These are phyloP conservation scores for Ustilago tritici DNA, from an alignment of 1,284 basidiomycete genomes.

Conservation along the genomic window DNA sequence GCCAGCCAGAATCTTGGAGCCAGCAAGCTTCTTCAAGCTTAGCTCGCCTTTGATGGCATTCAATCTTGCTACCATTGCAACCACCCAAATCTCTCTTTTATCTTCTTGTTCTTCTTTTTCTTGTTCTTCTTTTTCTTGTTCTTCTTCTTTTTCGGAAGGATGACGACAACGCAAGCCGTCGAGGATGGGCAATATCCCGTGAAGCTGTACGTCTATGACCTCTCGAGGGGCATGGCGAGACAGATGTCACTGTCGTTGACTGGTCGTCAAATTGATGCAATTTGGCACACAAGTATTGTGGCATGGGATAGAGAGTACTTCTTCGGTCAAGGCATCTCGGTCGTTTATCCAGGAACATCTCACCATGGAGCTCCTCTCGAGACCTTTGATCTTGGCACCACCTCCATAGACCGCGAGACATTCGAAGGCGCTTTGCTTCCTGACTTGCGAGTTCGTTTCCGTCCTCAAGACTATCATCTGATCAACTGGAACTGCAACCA, in stretches of 20 bases:
- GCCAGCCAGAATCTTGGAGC: neutral
- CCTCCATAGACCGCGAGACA: slow-evolving; percentile 82
- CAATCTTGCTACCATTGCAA: too few relatives aligned
- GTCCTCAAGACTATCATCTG: slow-evolving; percentile 82
- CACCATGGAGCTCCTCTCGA: slow-evolving; percentile 81
- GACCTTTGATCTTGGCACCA: slow-evolving; percentile 83
- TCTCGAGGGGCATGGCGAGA: slow-evolving; percentile 84
- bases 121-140: too few relatives aligned
- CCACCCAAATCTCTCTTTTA: too few relatives aligned
- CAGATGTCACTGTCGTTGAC: slow-evolving; percentile 81
- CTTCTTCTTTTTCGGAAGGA: neutral
- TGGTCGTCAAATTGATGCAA: slow-evolving; percentile 73
- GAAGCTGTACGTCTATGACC: slow-evolving; percentile 88
- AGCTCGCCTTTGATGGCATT: too few relatives aligned
- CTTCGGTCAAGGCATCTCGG: slow-evolving; percentile 85
- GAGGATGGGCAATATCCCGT: slow-evolving; percentile 33
- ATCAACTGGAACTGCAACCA: slow-evolving; percentile 73
- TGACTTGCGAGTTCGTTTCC: slow-evolving; percentile 82
- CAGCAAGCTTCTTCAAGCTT: neutral
- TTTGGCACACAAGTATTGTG: slow-evolving; percentile 84
- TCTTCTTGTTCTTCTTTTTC: too few relatives aligned
- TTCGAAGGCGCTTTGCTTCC: slow-evolving; percentile 80
- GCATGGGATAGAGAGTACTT: slow-evolving; percentile 86
- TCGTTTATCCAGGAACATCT: slow-evolving; percentile 71
- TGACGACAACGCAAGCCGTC: slow-evolving; percentile 7